Percentiles rank a stretch among this genome's conserved stretches.
Evolutionary conservation across 2,329 filamentous ascomycete genomes (phyloP).

Genomic region (Pseudocercospora ulei): DNA sequence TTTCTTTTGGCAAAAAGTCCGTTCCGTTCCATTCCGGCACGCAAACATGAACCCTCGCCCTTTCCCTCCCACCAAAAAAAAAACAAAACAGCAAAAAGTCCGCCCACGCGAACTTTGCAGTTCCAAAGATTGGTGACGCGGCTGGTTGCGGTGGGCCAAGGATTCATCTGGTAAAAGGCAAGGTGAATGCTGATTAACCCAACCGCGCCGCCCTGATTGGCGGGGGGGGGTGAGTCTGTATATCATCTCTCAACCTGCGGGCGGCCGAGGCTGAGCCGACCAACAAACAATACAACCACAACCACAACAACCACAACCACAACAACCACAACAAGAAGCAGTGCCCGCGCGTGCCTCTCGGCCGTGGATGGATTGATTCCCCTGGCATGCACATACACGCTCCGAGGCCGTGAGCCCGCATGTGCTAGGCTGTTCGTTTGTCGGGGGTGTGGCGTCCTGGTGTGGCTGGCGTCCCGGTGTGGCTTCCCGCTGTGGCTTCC

Average conservation of each 20-base stretch:
- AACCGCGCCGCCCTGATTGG: constrained; percentile 26
- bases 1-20: no score
- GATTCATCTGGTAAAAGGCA: constrained; percentile 34
- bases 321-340: no score
- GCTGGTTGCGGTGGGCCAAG: constrained; percentile 29
- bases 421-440: background rate
- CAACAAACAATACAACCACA: no score
- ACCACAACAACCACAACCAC: no score
- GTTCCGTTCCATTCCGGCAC: no score
- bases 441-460: background rate
- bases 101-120: constrained; percentile 8
- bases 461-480: background rate
- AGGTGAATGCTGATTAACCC: constrained; percentile 32
- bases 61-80: no score
- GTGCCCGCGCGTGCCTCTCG: no score
- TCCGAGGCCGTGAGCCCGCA: background rate
- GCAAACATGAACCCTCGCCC: no score
- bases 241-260: no score
- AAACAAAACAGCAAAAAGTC: constrained; percentile 20
- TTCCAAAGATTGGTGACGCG: constrained; percentile 30
- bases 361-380: no score
- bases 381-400: background rate
- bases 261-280: no score
- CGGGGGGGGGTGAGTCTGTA: no score
- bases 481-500: constrained; percentile 1